phyloP scores from a whole-genome alignment of 345 rosid species.

The Lumnitzera littorea region DNA sequence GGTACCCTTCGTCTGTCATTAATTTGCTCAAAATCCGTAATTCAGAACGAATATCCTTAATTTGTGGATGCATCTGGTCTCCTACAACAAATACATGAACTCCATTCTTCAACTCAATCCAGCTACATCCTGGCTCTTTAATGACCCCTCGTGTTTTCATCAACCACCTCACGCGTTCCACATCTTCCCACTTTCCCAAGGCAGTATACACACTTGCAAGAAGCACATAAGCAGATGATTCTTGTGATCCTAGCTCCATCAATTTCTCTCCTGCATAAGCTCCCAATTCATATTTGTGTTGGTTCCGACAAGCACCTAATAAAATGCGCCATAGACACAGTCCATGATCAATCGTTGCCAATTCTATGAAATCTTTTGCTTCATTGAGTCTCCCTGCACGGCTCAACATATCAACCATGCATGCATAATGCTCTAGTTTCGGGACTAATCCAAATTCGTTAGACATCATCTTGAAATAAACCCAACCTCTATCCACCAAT shows the following conservation, averaged over 20 bases:
- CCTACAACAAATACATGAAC: slow-evolving; percentile 42
- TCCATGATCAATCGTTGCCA: slow-evolving; percentile 16
- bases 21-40: slow-evolving; percentile 40
- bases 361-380: slow-evolving; percentile 67
- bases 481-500: slow-evolving; percentile 29
- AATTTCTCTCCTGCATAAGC: slow-evolving; percentile 36
- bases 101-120: slow-evolving; percentile 38
- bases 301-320: slow-evolving; percentile 28
- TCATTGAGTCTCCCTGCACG: slow-evolving; percentile 43
- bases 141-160: slow-evolving; percentile 47
- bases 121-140: slow-evolving; percentile 51
- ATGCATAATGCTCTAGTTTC: slow-evolving; percentile 42
- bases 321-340: slow-evolving; percentile 15
- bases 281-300: slow-evolving; percentile 25
- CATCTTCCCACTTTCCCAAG: slow-evolving; percentile 32
- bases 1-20: slow-evolving; percentile 48
- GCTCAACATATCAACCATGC: slow-evolving; percentile 38
- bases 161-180: slow-evolving; percentile 29
- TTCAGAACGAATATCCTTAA: slow-evolving; percentile 24
- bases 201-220: slow-evolving; percentile 37
- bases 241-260: slow-evolving; percentile 34
- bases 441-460: slow-evolving; percentile 27
- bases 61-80: slow-evolving; percentile 36
- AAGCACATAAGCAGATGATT: slow-evolving; percentile 34
- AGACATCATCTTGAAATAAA: slow-evolving; percentile 29